Evolutionary conservation across 2,329 filamentous ascomycete genomes (phyloP), one percentile per base, ranked within the genome.

Genomic region (Zymoseptoria tritici): DNA sequence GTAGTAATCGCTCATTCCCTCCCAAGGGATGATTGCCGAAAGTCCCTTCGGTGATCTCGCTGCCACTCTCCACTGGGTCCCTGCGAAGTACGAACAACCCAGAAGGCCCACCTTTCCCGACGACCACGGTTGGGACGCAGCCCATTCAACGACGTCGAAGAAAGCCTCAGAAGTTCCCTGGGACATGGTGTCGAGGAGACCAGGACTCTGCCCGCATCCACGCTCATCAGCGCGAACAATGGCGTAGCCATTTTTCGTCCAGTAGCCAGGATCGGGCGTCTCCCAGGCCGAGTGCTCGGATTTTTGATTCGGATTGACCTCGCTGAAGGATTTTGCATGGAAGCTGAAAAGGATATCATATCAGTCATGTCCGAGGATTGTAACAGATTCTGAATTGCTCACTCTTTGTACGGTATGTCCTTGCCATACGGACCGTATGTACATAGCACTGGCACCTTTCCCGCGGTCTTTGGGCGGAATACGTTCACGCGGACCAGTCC

Each of bases 341-440:
- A 84, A 84, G 62, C 71, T 79, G 22, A 36, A 51, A 1, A 26
- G 20, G 24, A 26, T 3, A 26, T 26, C 4, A 26, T 26, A 26
- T 26, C 4, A 26, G 24, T 8, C 4, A 26, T 26, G 24, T 26
- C 24, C 4, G 4, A 26, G 24, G 4, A 4, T 5, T 5, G 24
- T 26, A 4, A 3, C 4, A 26, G 4, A 1, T 26, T 5, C 4
- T 26, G 24, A 3, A 4, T 26, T 26, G 24, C 24, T 26, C 4
- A 26, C 24, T 26, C 24, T 26, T 26, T 26, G 24, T 89, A 89
- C 20, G 79, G 81, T 42, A 89, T 87, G 65, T 90, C 86, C 66
- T 90, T 90, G 52, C 87, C 87, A 63, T 90, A 90, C 0, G 87
- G 87, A 0, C 87, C 87, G 64, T 90, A 90, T 0, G 86, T 90